phyloP scores from a whole-genome alignment of 192 early-diverging fungal species.

The Powellomyces hirtus region DNA sequence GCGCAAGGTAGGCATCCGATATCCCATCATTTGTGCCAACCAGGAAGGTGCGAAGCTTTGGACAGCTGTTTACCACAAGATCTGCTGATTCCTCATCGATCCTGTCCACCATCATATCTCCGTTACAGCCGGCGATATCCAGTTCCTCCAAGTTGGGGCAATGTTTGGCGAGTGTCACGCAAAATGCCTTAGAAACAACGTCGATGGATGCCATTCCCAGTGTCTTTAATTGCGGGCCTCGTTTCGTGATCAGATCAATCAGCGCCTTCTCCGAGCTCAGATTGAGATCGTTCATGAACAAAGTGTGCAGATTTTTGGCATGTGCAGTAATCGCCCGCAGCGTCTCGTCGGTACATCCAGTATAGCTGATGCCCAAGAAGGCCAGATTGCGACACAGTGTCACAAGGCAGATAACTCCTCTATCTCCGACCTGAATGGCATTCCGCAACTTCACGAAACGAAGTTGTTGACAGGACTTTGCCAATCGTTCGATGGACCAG shows the following conservation, averaged over 20 bases:
- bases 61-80: neutral
- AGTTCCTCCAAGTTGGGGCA: slow-evolving; percentile 2
- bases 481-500: slow-evolving; percentile 9
- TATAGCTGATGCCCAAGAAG: slow-evolving; percentile 25
- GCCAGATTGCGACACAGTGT: slow-evolving; percentile 1
- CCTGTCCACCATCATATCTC: neutral
- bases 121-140: slow-evolving; percentile 8
- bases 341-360: slow-evolving; percentile 14
- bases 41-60: slow-evolving; percentile 3
- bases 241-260: neutral
- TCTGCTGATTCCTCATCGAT: neutral
- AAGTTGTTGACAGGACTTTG: slow-evolving; percentile 3
- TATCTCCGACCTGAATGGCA: slow-evolving; percentile 14
- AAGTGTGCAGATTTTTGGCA: slow-evolving; percentile 19
- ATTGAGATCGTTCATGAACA: slow-evolving; percentile 28
- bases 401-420: neutral
- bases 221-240: slow-evolving; percentile 3
- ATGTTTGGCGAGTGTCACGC: neutral
- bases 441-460: slow-evolving; percentile 22
- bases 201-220: slow-evolving; percentile 18
- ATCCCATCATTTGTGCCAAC: slow-evolving; percentile 4
- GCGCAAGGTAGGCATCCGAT: neutral
- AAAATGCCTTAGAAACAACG: neutral
- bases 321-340: neutral
- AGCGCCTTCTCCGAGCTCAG: neutral